Evolutionary conservation across 1,284 basidiomycete genomes (phyloP).

Genomic region (Blastosporella zonata): DNA sequence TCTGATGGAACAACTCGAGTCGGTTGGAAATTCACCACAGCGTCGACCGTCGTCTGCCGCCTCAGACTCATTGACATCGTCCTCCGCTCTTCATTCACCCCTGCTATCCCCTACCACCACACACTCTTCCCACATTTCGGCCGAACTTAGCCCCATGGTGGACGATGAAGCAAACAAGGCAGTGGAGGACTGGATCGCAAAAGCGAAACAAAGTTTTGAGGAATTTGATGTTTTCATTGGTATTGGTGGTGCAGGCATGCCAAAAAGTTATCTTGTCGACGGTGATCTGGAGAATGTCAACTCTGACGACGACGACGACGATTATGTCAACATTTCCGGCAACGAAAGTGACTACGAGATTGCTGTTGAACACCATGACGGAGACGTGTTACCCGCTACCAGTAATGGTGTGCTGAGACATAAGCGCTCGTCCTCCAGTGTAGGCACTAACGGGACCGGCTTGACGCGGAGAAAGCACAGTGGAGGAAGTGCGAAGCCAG

Average conservation of each 20-base stretch:
- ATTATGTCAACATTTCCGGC: slow-evolving; percentile 27
- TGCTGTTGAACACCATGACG: slow-evolving; percentile 30
- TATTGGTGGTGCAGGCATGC: slow-evolving; percentile 51
- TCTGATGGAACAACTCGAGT: slow-evolving; percentile 64
- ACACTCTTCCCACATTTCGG: slow-evolving; percentile 26
- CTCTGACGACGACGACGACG: slow-evolving; percentile 34
- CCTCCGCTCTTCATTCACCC: slow-evolving; percentile 32
- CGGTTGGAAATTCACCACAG: slow-evolving; percentile 16
- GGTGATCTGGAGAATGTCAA: slow-evolving; percentile 39
- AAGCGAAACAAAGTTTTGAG: slow-evolving; percentile 62
- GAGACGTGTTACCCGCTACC: slow-evolving; percentile 14
- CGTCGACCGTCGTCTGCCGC: slow-evolving; percentile 14
- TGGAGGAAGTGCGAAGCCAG: slow-evolving; percentile 40
- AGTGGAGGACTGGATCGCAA: slow-evolving; percentile 70
- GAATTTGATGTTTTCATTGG: slow-evolving; percentile 65
- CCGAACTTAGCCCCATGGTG: slow-evolving; percentile 18
- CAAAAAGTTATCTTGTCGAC: slow-evolving; percentile 47
- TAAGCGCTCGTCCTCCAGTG: slow-evolving; percentile 33
- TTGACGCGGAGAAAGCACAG: slow-evolving; percentile 29
- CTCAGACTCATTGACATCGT: slow-evolving; percentile 23
- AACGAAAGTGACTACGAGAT: slow-evolving; percentile 36
- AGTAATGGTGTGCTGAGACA: slow-evolving; percentile 23
- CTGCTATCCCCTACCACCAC: slow-evolving; percentile 34
- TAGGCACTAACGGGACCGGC: slow-evolving; percentile 28
- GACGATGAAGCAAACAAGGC: slow-evolving; percentile 36